These are phyloP conservation scores for Beauveria pseudobassiana DNA, from an alignment of 2,329 filamentous ascomycete genomes.

Conservation along the genomic window DNA sequence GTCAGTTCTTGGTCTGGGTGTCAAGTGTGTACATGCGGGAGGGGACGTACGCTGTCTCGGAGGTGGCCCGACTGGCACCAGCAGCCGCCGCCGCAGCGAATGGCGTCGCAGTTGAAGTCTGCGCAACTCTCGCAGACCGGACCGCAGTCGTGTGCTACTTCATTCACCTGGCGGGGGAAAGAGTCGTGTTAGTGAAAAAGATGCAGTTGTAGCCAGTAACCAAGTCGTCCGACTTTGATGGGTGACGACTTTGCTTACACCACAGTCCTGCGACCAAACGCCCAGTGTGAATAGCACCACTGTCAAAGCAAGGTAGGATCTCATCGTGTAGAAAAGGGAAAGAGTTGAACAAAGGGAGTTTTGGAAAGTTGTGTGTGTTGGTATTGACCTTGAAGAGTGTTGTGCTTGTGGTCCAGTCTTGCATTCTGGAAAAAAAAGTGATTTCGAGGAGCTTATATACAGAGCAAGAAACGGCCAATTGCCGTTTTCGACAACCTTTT, in stretches of 20 bases:
- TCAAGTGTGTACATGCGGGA: no score
- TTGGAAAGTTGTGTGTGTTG: background rate
- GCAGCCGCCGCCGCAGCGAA: slow-evolving; percentile 1
- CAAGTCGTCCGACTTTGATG: no score
- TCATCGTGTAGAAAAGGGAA: background rate
- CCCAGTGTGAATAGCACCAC: background rate
- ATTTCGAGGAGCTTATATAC: no score
- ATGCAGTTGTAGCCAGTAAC: background rate
- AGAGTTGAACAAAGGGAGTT: background rate
- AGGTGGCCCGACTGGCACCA: background rate
- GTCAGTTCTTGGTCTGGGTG: background rate
- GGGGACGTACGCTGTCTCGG: background rate
- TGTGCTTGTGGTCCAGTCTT: no score
- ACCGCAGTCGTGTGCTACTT: slow-evolving; percentile 1
- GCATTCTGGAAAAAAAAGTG: no score
- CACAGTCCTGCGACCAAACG: slow-evolving; percentile 1
- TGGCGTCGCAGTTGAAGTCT: background rate
- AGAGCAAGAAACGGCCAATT: background rate
- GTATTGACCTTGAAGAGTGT: no score
- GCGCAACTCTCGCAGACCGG: background rate
- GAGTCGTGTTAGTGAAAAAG: background rate
- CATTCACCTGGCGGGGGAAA: background rate
- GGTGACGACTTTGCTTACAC: background rate
- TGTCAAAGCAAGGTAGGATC: background rate
- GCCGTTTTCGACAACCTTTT: background rate